Percentiles rank a stretch among this genome's conserved stretches.
These are phyloP conservation scores for Dactylellina drechsleri DNA, from an alignment of 2,329 filamentous ascomycete species.

Conservation along the genomic window DNA sequence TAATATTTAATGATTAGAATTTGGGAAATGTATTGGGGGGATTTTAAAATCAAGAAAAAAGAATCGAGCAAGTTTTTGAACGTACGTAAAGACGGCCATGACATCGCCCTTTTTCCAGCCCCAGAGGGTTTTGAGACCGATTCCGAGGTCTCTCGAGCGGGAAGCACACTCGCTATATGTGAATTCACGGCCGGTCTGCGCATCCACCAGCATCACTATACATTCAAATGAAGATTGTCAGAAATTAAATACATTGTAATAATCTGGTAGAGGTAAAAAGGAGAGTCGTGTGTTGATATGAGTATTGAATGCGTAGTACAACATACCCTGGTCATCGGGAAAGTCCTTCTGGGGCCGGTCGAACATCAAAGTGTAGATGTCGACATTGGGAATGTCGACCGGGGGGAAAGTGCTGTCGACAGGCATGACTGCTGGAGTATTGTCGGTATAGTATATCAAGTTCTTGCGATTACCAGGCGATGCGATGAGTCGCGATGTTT, in stretches of 20 bases:
- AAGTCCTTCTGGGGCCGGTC: constrained; percentile 73
- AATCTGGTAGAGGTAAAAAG: background rate
- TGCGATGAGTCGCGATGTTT: too few relatives aligned
- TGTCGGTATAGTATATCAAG: background rate
- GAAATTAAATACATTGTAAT: constrained; percentile 7
- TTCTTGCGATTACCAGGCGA: too few relatives aligned
- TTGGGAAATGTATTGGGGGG: background rate
- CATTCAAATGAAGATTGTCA: constrained; percentile 24
- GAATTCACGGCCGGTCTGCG: constrained; percentile 74
- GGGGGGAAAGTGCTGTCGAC: constrained; percentile 73
- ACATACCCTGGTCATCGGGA: constrained; percentile 76
- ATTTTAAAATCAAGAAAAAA: background rate
- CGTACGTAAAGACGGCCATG: constrained; percentile 75
- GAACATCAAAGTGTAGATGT: constrained; percentile 83
- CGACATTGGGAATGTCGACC: constrained; percentile 76
- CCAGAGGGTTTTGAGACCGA: constrained; percentile 78
- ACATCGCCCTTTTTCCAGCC: constrained; percentile 86
- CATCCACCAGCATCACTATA: constrained; percentile 80
- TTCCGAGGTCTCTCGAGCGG: constrained; percentile 78
- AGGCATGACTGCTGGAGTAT: constrained; percentile 69
- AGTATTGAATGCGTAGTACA: background rate
- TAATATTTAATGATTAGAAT: too few relatives aligned
- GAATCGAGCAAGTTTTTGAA: background rate
- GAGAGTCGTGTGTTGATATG: too few relatives aligned
- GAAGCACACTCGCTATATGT: constrained; percentile 75